Percentiles rank a stretch among this genome's conserved stretches.
These are phyloP conservation scores for Silene conica DNA, from an alignment of 148 eudicot genomes.

Conservation along the genomic window DNA sequence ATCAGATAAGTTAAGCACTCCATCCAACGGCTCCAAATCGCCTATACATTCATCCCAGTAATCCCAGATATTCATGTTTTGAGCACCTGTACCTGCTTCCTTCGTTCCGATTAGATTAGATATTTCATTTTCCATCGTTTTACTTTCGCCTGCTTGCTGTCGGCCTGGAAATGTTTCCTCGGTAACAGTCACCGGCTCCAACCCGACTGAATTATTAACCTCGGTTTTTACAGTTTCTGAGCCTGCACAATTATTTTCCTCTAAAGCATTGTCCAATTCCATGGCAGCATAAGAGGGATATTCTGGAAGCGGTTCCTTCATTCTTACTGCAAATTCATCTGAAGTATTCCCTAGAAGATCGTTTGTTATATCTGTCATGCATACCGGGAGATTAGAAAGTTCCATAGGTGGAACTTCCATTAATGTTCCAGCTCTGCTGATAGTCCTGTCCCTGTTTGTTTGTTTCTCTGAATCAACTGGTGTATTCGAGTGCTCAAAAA, in stretches of 20 bases:
- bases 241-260: background rate
- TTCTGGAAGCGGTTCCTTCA: background rate
- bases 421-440: background rate
- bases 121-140: background rate
- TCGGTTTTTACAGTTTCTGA: background rate
- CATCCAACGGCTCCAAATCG: slow-evolving; percentile 3
- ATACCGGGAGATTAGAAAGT: background rate
- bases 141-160: background rate
- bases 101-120: background rate
- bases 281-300: background rate
- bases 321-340: background rate
- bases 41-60: slow-evolving; percentile 9
- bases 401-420: background rate
- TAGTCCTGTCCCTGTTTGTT: background rate
- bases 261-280: background rate
- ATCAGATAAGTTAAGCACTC: slow-evolving; percentile 8
- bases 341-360: background rate
- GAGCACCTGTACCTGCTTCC: background rate
- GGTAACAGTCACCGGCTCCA: background rate
- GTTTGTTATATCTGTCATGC: slow-evolving; percentile 1
- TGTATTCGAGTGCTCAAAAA: background rate
- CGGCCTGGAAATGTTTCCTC: background rate
- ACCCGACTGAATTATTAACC: background rate
- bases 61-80: slow-evolving; percentile 8
- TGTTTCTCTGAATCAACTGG: slow-evolving; percentile 12